phyloP scores from a whole-genome alignment of 768 basidiomycete species.

The Coprinellus micaceus region DNA sequence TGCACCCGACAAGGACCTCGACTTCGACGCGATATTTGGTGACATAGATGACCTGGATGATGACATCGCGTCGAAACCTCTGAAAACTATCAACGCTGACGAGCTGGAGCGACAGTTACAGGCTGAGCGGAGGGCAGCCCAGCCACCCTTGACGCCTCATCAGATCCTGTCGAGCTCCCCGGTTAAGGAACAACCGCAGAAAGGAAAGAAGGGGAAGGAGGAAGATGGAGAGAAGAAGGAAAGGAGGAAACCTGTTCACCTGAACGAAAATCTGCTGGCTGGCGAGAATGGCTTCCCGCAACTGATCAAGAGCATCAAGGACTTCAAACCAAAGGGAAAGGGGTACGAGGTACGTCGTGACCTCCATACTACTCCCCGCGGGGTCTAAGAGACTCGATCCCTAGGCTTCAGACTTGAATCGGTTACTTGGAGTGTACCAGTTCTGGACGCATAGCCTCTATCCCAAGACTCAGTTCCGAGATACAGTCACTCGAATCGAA shows the following conservation, averaged over 20 bases:
- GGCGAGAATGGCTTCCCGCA: slow-evolving; percentile 75
- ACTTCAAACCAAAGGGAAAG: slow-evolving; percentile 81
- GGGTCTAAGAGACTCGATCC: background rate
- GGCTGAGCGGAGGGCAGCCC: slow-evolving; percentile 39
- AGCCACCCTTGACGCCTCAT: slow-evolving; percentile 37
- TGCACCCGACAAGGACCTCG: slow-evolving; percentile 38
- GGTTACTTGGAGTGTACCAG: slow-evolving; percentile 81
- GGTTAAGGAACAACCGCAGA: slow-evolving; percentile 29
- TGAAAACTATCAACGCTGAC: slow-evolving; percentile 51
- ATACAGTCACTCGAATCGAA: slow-evolving; percentile 84
- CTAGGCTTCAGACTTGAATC: slow-evolving; percentile 76
- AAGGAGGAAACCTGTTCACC: slow-evolving; percentile 48
- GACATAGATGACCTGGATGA: slow-evolving; percentile 36
- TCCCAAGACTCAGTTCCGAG: slow-evolving; percentile 83
- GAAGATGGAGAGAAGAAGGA: slow-evolving; percentile 38
- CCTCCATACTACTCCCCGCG: background rate
- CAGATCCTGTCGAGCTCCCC: slow-evolving; percentile 48
- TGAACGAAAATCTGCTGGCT: slow-evolving; percentile 76
- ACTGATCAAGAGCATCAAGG: slow-evolving; percentile 71
- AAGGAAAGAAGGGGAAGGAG: slow-evolving; percentile 18
- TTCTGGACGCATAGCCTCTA: slow-evolving; percentile 94
- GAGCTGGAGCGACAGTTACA: slow-evolving; percentile 54
- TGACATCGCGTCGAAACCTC: slow-evolving; percentile 37
- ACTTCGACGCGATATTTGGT: slow-evolving; percentile 42
- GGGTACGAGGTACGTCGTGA: slow-evolving; percentile 74